Base-by-base conservation (phyloP, 1,139 yeast genomes). In the Taphrina sp. region DNA sequence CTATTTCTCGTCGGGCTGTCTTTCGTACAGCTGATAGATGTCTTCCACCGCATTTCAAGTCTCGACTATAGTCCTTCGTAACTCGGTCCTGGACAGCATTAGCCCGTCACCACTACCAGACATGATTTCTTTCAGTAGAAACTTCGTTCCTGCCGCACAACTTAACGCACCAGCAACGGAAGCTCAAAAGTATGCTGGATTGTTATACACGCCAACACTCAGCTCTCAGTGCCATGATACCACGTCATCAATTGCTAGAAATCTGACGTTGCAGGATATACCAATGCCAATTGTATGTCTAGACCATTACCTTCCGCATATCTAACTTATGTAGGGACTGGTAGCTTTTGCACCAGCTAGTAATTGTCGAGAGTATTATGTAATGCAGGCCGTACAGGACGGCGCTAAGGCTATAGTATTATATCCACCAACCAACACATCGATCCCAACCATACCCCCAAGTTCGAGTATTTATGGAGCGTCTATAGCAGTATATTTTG, bases 291-390 rank as follows among this genome's bases (percentile, higher is more conserved):
- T 22, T 2, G 47, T 43, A 43, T 19, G 47, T 5, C 8, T 8
- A 8, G 10, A 28, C 7, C 10, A 28, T 28, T 7, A 7, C 24
- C 16, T 5, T 34, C 16, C 37, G 7, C 37, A 34, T 10, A 10
- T 14, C 16, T 10, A 34, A 14, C 8, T 8, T 10, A 10, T 34
- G 12, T 31, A 43, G 47, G 17, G 12, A 12, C 38, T 43, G 12
- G 39, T 49, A 10, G 54, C 54, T 10, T 33, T 49, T 5, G 54
- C 46, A 5, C 54, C 54, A 2, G 28, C 44, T 12, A 49, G 46
- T 19, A 35, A 49, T 20, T 49, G 54, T 16, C n/a, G 54, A 26
- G 39, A 28, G 17, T 23, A 8, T n/a, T 49, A 49, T 26, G 22
- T 49, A 14, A 16, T n/a, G 14, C 44, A 49, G 17, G 54, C 54